Evolutionary conservation across 192 early-diverging fungal species (phyloP), one percentile per base, ranked within the genome.

Genomic region (Coemansia aciculifera): DNA sequence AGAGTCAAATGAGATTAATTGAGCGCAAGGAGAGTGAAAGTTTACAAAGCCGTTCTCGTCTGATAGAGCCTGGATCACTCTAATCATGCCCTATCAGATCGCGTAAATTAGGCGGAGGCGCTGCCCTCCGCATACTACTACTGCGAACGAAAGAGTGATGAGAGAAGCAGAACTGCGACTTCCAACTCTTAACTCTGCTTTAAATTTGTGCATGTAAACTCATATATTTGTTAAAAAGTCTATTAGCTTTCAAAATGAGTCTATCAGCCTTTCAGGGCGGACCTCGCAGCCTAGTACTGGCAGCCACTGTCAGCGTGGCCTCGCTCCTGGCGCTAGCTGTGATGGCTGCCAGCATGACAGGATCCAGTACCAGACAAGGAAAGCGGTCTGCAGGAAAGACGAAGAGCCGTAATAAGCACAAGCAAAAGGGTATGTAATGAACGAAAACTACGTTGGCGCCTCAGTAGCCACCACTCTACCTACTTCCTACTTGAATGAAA

Each of bases 291-390:
- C 49, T 82, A 56, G 39, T 76, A 44, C 42, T 82, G n/a, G 60
- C 64, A 7, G 79, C 74, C 13, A 78, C 81, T 34, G 62, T 75
- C 43, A 74, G 81, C 60, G 57, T 73, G 10, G 76, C 67, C 15
- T 77, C 75, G 44, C 67, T 78, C 24, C 5, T 83, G 21, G 81
- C 73, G 2, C 43, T 75, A 46, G 69, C 67, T 3, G 9, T 83
- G 19, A 39, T 83, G 17, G 65, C 68, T 3, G 61, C 68, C 34
- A 59, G 68, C 51, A 29, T 67, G 21, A 31, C 61, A 7, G 52
- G 52, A n/a, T 42, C 54, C 17, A 43, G 42, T 10, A 12, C 31
- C 44, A 24, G 57, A 4, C 13, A 60, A 15, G 24, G 54, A 56
- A 62, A 64, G 54, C 59, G 52, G 51, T 29, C 24, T 0, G 46